Conservation (phyloP, 2,329 filamentous ascomycete genomes). For the Stagonosporopsis chrysanthemi region DNA sequence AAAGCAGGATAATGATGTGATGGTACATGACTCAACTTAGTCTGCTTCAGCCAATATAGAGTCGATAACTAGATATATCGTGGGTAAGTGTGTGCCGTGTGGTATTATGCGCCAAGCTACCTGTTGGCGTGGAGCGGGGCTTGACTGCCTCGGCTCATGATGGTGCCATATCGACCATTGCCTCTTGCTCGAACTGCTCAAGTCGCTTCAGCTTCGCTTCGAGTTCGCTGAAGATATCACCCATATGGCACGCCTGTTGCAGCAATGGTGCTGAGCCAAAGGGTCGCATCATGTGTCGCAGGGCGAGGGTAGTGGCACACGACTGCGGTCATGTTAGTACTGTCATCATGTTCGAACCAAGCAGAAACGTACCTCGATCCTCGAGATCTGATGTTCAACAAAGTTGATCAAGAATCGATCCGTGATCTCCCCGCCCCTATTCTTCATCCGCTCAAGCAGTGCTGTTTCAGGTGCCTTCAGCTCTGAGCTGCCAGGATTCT, state of each 20-base stretch:
- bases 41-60: not conserved
- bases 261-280: conserved; percentile 69
- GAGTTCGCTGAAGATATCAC: conserved; percentile 70
- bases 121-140: not conserved
- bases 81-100: conserved; percentile 3
- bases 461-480: conserved; percentile 84
- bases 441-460: conserved; percentile 76
- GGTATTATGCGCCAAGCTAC: not conserved
- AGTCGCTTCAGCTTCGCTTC: conserved; percentile 69
- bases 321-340: conserved; percentile 63
- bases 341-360: not conserved
- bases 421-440: conserved; percentile 81
- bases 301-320: conserved; percentile 77
- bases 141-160: conserved; percentile 20
- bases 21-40: conserved; percentile 6
- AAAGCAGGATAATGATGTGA: conserved; percentile 10
- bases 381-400: conserved; percentile 91
- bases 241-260: conserved; percentile 80
- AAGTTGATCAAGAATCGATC: conserved; percentile 89
- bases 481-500: conserved; percentile 68
- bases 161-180: conserved; percentile 38
- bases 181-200: conserved; percentile 50
- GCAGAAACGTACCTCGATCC: conserved; percentile 79
- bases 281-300: conserved; percentile 81
- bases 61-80: not conserved